Evolutionary conservation across 73 alveolate genomes (phyloP).

Genomic region (Uronychia binucleata): DNA sequence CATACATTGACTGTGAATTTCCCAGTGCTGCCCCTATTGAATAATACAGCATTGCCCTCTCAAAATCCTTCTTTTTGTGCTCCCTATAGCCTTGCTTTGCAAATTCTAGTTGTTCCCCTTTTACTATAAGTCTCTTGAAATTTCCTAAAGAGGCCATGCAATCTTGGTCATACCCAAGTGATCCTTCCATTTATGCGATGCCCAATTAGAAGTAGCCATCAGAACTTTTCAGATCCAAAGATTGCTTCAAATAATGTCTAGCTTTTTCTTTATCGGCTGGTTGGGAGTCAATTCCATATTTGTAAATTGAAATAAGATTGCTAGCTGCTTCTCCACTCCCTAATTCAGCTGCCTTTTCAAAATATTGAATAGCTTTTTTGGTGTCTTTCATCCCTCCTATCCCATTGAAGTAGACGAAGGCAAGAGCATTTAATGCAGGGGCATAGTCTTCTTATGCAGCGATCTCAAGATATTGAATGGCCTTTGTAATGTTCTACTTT

Average conservation of each 20-base stretch:
- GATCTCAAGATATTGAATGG: background rate
- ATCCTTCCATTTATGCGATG: background rate
- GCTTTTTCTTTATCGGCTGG: constrained; percentile 4
- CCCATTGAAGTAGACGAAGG: background rate
- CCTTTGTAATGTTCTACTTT: background rate
- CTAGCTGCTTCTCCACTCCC: constrained; percentile 12
- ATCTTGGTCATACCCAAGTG: background rate
- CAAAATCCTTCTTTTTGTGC: constrained; percentile 1
- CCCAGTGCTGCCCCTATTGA: background rate
- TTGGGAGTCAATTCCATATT: background rate
- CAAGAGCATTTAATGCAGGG: constrained; percentile 1
- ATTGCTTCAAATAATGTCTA: background rate
- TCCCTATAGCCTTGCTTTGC: background rate
- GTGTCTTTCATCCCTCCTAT: background rate
- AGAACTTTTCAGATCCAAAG: background rate
- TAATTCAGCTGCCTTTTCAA: constrained; percentile 8
- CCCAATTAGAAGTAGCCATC: background rate
- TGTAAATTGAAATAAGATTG: background rate
- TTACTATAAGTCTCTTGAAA: background rate
- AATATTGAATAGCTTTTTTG: background rate
- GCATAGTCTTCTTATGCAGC: background rate
- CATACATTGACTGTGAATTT: background rate
- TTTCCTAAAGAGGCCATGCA: background rate
- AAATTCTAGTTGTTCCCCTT: background rate
- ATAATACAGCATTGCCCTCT: background rate